These are phyloP conservation scores for Nicotiana tabacum DNA, from an alignment of 257 asterid species.

Conservation along the genomic window DNA sequence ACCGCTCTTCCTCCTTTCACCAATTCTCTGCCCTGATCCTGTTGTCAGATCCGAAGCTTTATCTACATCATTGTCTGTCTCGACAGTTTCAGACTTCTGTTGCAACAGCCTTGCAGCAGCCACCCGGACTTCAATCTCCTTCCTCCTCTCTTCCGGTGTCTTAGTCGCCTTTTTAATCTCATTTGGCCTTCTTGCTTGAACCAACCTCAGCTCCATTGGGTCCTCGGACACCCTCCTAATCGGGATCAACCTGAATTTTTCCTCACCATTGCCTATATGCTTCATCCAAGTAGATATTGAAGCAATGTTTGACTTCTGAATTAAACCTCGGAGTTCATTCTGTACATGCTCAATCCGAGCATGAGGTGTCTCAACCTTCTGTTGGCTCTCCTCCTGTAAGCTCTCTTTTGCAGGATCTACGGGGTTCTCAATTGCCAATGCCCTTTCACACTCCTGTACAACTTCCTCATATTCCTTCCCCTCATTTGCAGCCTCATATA, in stretches of 20 bases:
- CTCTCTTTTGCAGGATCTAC: slow-evolving; percentile 88
- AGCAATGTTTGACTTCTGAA: slow-evolving; percentile 73
- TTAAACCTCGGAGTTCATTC: slow-evolving; percentile 56
- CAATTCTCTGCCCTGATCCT: slow-evolving; percentile 41
- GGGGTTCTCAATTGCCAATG: slow-evolving; percentile 67
- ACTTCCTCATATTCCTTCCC: slow-evolving; percentile 74
- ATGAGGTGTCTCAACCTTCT: slow-evolving; percentile 47
- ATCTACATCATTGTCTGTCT: slow-evolving; percentile 38
- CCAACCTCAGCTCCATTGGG: slow-evolving; percentile 68
- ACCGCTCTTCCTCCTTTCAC: slow-evolving; percentile 55
- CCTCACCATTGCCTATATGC: slow-evolving; percentile 58
- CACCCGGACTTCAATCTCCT: slow-evolving; percentile 79
- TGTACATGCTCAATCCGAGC: slow-evolving; percentile 56
- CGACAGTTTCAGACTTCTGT: slow-evolving; percentile 51
- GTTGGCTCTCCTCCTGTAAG: slow-evolving; percentile 71
- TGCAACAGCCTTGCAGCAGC: slow-evolving; percentile 83
- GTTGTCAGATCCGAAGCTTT: slow-evolving; percentile 40
- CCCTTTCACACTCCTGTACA: slow-evolving; percentile 76
- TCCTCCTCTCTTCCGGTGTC: slow-evolving; percentile 78
- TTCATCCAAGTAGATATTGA: slow-evolving; percentile 78
- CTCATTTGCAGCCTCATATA: slow-evolving; percentile 65
- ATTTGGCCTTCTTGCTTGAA: slow-evolving; percentile 57
- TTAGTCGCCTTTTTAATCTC: slow-evolving; percentile 73
- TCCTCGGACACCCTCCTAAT: slow-evolving; percentile 64
- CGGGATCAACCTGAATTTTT: slow-evolving; percentile 68